Percentiles rank a stretch among this genome's conserved stretches.
Evolutionary conservation across 2,329 filamentous ascomycete species (phyloP).

Genomic region (Fusarium sp.): DNA sequence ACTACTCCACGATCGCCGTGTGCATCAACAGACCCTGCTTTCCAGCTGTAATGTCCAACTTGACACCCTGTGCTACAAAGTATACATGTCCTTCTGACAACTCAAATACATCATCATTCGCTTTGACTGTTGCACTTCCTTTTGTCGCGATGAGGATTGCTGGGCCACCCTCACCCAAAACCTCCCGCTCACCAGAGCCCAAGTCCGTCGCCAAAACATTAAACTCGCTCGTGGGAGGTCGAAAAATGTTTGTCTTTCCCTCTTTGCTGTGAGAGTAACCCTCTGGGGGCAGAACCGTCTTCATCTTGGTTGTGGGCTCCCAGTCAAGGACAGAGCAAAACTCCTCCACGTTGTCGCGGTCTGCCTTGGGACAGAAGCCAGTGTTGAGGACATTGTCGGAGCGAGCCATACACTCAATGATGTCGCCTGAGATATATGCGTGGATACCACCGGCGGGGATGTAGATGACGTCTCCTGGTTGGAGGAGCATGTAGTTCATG

Average conservation of each 20-base stretch:
- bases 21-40: constrained; percentile 37
- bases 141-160: constrained; percentile 40
- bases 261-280: constrained; percentile 63
- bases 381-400: constrained; percentile 81
- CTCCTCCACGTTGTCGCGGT: constrained; percentile 72
- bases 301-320: constrained; percentile 67
- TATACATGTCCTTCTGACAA: constrained; percentile 42
- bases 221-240: constrained; percentile 79
- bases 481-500: constrained; percentile 79
- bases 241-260: constrained; percentile 73
- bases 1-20: constrained; percentile 33
- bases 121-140: constrained; percentile 35
- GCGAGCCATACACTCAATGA: constrained; percentile 83
- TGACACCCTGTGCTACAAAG: constrained; percentile 40
- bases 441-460: constrained; percentile 81
- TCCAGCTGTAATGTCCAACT: constrained; percentile 35
- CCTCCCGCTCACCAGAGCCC: constrained; percentile 68
- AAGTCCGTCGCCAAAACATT: constrained; percentile 73
- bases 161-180: constrained; percentile 36
- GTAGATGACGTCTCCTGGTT: constrained; percentile 75
- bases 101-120: constrained; percentile 36
- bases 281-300: constrained; percentile 65
- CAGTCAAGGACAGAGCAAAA: constrained; percentile 75
- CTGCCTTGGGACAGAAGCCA: constrained; percentile 77
- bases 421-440: constrained; percentile 78